These are phyloP conservation scores for Brasilioporus rufonigricans DNA, from an alignment of 768 basidiomycete species.

Conservation along the genomic window DNA sequence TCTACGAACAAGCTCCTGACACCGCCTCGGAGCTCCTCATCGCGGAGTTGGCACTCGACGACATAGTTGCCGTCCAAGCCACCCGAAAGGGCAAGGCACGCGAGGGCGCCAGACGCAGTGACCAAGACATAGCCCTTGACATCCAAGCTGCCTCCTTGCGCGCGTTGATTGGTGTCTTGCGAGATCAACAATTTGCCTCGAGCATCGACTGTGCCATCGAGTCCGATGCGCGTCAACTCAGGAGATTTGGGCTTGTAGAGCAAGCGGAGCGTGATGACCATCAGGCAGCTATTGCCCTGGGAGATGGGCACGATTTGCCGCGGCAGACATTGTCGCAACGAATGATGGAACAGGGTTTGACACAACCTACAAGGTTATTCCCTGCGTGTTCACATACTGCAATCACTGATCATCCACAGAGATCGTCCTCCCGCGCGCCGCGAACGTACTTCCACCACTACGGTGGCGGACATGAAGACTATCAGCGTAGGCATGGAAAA, in stretches of 20 bases:
- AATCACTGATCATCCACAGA: constrained; percentile 9
- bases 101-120: constrained; percentile 31
- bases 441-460: not conserved
- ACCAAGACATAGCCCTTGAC: constrained; percentile 46
- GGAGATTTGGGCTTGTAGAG: constrained; percentile 33
- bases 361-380: constrained; percentile 4
- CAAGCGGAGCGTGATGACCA: constrained; percentile 42
- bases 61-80: constrained; percentile 36
- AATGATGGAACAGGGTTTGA: constrained; percentile 2
- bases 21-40: constrained; percentile 39
- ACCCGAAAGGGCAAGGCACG: constrained; percentile 38
- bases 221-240: constrained; percentile 33
- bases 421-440: not conserved
- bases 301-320: constrained; percentile 26
- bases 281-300: constrained; percentile 38
- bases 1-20: constrained; percentile 23
- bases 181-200: constrained; percentile 40
- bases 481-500: not conserved
- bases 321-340: constrained; percentile 16
- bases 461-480: not conserved
- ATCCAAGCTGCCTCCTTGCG: constrained; percentile 39
- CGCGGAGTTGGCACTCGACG: constrained; percentile 41
- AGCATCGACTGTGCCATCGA: constrained; percentile 43
- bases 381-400: not conserved
- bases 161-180: constrained; percentile 27